Conservation (phyloP, 176 grass and related monocot genomes). For the Carex scoparia region DNA sequence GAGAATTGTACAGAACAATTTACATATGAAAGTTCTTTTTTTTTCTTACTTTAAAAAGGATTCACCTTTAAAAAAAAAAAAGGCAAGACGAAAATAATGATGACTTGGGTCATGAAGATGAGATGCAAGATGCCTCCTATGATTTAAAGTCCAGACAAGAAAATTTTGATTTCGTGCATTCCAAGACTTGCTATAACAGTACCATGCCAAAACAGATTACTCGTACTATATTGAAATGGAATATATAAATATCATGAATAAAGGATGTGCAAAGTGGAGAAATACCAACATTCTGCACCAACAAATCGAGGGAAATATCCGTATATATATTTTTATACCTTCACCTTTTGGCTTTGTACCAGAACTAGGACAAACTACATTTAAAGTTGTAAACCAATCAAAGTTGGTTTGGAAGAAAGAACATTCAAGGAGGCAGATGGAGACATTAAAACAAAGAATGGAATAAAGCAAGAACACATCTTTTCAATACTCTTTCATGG, state of each 20-base stretch:
- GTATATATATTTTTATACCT: not conserved
- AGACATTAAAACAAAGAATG: conserved; percentile 25
- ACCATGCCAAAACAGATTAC: conserved; percentile 20
- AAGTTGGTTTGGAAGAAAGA: conserved; percentile 18
- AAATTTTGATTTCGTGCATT: conserved; percentile 19
- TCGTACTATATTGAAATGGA: not conserved
- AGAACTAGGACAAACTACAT: conserved; percentile 20
- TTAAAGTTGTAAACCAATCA: conserved; percentile 17
- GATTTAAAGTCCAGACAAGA: not conserved
- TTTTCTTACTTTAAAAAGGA: not conserved
- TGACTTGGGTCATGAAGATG: not conserved
- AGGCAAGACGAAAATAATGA: not conserved
- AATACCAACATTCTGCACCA: not conserved
- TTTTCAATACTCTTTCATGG: conserved; percentile 33
- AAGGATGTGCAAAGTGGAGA: not conserved
- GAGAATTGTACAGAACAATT: not conserved
- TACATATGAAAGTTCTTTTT: not conserved
- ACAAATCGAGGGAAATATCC: not conserved
- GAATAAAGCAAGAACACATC: conserved; percentile 47
- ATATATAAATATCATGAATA: not conserved
- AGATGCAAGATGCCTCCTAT: conserved; percentile 4
- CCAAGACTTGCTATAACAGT: conserved; percentile 25
- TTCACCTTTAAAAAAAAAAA: not conserved
- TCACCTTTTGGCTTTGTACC: conserved; percentile 3
- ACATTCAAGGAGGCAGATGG: conserved; percentile 23